phyloP scores from a whole-genome alignment of 805 yeast species.

The Candida krabiensis region DNA sequence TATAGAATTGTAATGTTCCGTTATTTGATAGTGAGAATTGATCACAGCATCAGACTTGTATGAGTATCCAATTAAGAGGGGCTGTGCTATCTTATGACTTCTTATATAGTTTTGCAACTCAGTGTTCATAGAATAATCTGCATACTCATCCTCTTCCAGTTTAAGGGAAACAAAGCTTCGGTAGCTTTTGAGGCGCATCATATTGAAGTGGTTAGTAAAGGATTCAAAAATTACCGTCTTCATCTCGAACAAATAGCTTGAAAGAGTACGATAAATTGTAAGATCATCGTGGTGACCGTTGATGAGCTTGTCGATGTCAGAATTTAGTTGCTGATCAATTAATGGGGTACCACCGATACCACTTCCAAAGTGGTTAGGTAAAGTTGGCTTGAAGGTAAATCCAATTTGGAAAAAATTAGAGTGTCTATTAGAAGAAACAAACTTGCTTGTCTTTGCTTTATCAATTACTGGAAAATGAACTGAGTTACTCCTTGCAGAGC shows the following conservation, averaged over 20 bases:
- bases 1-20: slow-evolving; percentile 20
- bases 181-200: slow-evolving; percentile 22
- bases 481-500: slow-evolving; percentile 13
- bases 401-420: slow-evolving; percentile 27
- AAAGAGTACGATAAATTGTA: slow-evolving; percentile 24
- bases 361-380: not conserved
- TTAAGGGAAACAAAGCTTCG: slow-evolving; percentile 19
- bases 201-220: slow-evolving; percentile 21
- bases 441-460: slow-evolving; percentile 8
- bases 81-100: slow-evolving; percentile 26
- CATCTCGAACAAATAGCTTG: slow-evolving; percentile 25
- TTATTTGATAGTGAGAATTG: slow-evolving; percentile 17
- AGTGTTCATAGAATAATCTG: slow-evolving; percentile 9
- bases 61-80: slow-evolving; percentile 27
- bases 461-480: slow-evolving; percentile 15
- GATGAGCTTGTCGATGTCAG: slow-evolving; percentile 17
- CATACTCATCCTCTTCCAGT: slow-evolving; percentile 24
- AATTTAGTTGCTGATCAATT: slow-evolving; percentile 24
- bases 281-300: slow-evolving; percentile 30
- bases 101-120: slow-evolving; percentile 27
- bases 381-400: slow-evolving; percentile 13
- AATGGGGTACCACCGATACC: slow-evolving; percentile 9
- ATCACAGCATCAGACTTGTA: slow-evolving; percentile 20
- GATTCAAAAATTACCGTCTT: slow-evolving; percentile 22
- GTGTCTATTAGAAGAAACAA: slow-evolving; percentile 12